A percentile compares a stretch with the other conserved stretches of the same genome.
Evolutionary conservation across 495 filamentous ascomycete genomes (phyloP).

Genomic region (Cercophora newfieldiana): DNA sequence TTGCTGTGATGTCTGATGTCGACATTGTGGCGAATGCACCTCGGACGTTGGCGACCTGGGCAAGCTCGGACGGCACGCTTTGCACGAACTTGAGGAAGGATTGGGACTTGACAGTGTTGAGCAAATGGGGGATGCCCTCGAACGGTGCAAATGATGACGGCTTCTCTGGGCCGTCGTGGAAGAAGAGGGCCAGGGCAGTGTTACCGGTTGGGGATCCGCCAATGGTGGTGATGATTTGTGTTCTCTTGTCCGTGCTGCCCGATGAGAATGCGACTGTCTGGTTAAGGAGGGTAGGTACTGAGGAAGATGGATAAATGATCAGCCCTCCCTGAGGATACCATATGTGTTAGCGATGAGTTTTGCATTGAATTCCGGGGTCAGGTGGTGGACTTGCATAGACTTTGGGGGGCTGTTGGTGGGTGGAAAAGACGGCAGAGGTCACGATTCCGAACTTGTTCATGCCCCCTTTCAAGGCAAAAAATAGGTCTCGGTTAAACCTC

Average conservation of each 20-base stretch:
- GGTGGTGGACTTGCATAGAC: constrained; percentile 19
- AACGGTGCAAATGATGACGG: constrained; percentile 58
- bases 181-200: constrained; percentile 56
- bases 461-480: constrained; percentile 59
- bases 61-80: constrained; percentile 22
- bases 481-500: constrained; percentile 50
- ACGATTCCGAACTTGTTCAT: constrained; percentile 52
- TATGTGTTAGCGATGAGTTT: background rate
- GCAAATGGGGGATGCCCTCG: constrained; percentile 47
- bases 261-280: constrained; percentile 54
- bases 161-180: constrained; percentile 60
- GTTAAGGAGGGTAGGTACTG: constrained; percentile 46
- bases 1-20: constrained; percentile 20
- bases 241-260: constrained; percentile 36
- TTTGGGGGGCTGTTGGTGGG: constrained; percentile 36
- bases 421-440: constrained; percentile 50
- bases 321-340: constrained; percentile 43
- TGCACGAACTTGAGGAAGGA: constrained; percentile 50
- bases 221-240: constrained; percentile 54
- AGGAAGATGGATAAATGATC: constrained; percentile 39
- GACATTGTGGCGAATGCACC: constrained; percentile 28
- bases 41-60: constrained; percentile 14
- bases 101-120: constrained; percentile 50
- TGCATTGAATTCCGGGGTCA: background rate
- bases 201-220: constrained; percentile 47